These are phyloP conservation scores for Solanum hybrid DNA, from an alignment of 305 asterid genomes.

Conservation along the genomic window DNA sequence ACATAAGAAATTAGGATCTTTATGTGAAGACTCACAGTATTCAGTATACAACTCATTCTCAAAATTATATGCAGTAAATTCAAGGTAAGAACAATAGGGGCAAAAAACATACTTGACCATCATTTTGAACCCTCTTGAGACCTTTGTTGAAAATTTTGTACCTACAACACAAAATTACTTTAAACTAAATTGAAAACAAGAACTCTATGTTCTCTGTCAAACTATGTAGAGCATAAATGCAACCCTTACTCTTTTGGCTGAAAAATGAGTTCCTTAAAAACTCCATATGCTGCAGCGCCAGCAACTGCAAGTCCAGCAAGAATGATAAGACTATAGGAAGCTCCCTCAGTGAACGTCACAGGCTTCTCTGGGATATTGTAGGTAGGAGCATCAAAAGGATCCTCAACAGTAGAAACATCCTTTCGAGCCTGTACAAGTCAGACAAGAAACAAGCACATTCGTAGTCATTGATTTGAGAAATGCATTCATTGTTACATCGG, in stretches of 20 bases:
- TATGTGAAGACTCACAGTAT: neutral
- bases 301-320: slow-evolving; percentile 95
- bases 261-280: slow-evolving; percentile 78
- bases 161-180: slow-evolving; percentile 27
- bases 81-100: neutral
- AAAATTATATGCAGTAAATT: neutral
- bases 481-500: neutral
- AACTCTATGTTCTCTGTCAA: neutral
- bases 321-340: slow-evolving; percentile 72
- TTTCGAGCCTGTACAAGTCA: slow-evolving; percentile 44
- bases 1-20: neutral
- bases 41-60: neutral
- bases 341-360: slow-evolving; percentile 82
- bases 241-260: slow-evolving; percentile 83
- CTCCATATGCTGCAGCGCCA: slow-evolving; percentile 77
- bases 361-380: slow-evolving; percentile 92
- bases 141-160: slow-evolving; percentile 84
- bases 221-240: neutral
- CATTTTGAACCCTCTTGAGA: slow-evolving; percentile 73
- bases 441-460: neutral
- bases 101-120: slow-evolving; percentile 49
- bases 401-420: slow-evolving; percentile 63
- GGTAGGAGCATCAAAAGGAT: slow-evolving; percentile 88
- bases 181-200: slow-evolving; percentile 2
- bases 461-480: neutral